Base-by-base conservation (phyloP, 148 eudicot genomes). In the Dianthus caryophyllus region DNA sequence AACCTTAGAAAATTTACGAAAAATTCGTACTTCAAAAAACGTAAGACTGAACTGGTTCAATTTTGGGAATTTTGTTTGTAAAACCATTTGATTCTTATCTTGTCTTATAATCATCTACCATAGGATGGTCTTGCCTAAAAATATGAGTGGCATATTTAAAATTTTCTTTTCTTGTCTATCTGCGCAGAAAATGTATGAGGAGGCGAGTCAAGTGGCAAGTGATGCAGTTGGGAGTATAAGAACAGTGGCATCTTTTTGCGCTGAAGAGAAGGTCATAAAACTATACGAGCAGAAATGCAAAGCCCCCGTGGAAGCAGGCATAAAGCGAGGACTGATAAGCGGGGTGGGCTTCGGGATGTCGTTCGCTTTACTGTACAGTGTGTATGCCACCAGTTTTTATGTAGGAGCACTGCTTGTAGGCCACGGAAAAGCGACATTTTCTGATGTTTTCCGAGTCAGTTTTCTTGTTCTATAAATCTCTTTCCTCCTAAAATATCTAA, bases 161-260 rank as follows among this genome's bases (percentile, higher is more conserved):
- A 12, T 46, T 46, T 27, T 46, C 44, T 16, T 33, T 53, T 41
- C 22, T 13, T 4, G 29, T 52, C 20, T 41, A 46, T 2, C 27
- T 29, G 18, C 76, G 74, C 77, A 85, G 90, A 65, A 67, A 53
- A 78, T 74, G 85, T 85, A 85, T 27, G 88, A 85, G 76, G 83
- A 85, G 62, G 95, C 95, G 9, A 88, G 94, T 75, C 94, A 88
- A 75, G 82, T 88, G 47, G 94, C 94, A 1, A 88, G 75, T 75
- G 94, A 88, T 47, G 94, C 94, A 9, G 90, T 85, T 12, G 86
- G 88, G 48, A 83, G 85, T 75, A 88, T 88, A 62, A 83, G 90
- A 68, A 88, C 90, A 22, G 82, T 88, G 27, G 90, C 90, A 62
- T 87, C 93, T 39, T 87, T 83, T 67, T 85, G 85, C 41, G 81